A percentile compares a stretch with the other conserved stretches of the same genome.
Conservation (phyloP, 306 rosid genomes). For the Pterocarpus santalinus region DNA sequence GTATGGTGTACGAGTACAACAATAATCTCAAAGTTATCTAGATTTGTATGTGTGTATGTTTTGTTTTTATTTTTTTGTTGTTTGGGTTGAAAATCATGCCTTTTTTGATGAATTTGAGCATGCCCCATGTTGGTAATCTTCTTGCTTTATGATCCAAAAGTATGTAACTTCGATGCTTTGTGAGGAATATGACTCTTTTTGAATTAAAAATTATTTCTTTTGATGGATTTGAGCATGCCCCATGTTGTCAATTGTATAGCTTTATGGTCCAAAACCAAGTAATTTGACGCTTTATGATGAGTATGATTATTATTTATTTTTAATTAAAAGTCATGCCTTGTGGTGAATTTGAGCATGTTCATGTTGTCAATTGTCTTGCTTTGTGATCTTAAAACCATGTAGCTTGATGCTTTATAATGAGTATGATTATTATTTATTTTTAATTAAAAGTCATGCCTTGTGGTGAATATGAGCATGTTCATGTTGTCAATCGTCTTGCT, state of each 20-base stretch:
- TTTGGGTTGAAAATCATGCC: neutral
- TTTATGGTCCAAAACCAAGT: neutral
- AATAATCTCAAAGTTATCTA: no score
- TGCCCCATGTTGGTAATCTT: neutral
- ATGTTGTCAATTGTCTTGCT: neutral
- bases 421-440: no score
- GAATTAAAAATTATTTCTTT: neutral
- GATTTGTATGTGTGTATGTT: no score
- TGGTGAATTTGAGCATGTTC: constrained; percentile 28
- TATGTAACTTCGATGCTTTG: neutral
- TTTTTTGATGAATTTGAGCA: neutral
- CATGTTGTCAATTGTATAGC: neutral
- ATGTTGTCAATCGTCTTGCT: neutral
- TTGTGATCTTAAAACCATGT: neutral
- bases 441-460: neutral
- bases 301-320: no score
- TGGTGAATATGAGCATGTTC: constrained; percentile 27
- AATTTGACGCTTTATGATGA: neutral
- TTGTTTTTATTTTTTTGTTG: neutral
- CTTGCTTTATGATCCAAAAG: neutral
- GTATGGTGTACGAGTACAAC: constrained; percentile 36
- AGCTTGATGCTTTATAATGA: neutral
- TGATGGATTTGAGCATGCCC: neutral
- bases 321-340: neutral
- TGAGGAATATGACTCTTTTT: neutral